A percentile compares a stretch with the other conserved stretches of the same genome.
These are phyloP conservation scores for Phytophthora lateralis DNA, from an alignment of 352 stramenopile species.

Conservation along the genomic window DNA sequence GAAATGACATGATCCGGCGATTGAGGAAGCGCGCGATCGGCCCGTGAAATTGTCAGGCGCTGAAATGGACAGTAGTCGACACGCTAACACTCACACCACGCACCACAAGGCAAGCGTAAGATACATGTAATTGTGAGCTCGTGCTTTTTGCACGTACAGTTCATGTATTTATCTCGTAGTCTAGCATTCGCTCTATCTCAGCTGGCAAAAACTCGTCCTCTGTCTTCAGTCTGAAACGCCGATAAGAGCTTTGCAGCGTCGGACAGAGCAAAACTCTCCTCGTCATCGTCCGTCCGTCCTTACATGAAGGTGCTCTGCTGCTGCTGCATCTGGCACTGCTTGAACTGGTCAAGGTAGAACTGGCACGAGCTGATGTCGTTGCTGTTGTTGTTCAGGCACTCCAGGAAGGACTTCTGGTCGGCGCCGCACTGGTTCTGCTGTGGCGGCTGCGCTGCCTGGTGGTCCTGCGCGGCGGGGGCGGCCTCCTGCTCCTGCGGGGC, in stretches of 20 bases:
- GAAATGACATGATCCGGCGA: constrained; percentile 2
- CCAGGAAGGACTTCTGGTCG: constrained; percentile 84
- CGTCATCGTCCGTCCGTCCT: constrained; percentile 1
- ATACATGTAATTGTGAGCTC: constrained; percentile 12
- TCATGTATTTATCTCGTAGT: constrained; percentile 24
- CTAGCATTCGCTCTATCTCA: constrained; percentile 11
- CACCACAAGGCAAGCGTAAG: not conserved
- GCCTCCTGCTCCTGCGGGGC: constrained; percentile 49
- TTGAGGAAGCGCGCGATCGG: not conserved
- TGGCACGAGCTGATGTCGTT: constrained; percentile 90
- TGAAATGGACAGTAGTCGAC: too few relatives aligned
- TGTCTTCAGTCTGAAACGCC: constrained; percentile 1
- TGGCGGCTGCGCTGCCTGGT: constrained; percentile 35
- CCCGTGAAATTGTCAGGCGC: too few relatives aligned
- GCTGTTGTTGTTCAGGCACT: constrained; percentile 85
- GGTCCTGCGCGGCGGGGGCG: constrained; percentile 26
- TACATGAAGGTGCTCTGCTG: constrained; percentile 78
- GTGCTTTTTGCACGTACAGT: constrained; percentile 9
- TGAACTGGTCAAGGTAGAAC: constrained; percentile 90
- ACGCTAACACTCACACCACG: too few relatives aligned
- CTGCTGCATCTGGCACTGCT: constrained; percentile 83
- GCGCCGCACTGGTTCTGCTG: constrained; percentile 66
- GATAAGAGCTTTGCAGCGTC: not conserved
- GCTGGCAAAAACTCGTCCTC: not conserved
- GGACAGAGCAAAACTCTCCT: constrained; percentile 5